Evolutionary conservation across 169 alveolate species (phyloP), one percentile per base, ranked within the genome.

Genomic region (Eimeria sp.): DNA sequence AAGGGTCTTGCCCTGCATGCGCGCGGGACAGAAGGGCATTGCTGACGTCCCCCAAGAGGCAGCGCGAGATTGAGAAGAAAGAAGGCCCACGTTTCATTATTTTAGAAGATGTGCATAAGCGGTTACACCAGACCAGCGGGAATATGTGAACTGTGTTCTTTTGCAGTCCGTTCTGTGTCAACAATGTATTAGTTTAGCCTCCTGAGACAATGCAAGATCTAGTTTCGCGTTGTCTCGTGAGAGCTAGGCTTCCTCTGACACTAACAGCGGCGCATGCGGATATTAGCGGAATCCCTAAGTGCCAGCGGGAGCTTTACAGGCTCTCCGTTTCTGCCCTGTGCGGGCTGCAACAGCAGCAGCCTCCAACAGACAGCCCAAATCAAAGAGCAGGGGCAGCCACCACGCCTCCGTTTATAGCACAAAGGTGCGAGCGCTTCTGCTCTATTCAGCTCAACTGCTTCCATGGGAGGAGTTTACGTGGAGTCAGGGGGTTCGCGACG

Each of bases 401-500:
- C 54, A 54, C 18, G 52, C 27, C 13, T 71, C n/a, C 52, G 11
- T 6, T 71, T 33, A 18, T 14, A 33, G n/a, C 54, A 37, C 25
- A 2, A 33, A 33, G 13, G n/a, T 54, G 37, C 54, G 54, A 71
- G 25, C 8, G 18, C 10, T n/a, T 25, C 37, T 37, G 87, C 4
- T 18, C 25, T 46, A 46, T 46, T 46, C 66, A 27, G 58, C 6
- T 43, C 46, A 20, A 33, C 40, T 25, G 43, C 87, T 27, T 43
- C 20, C 25, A 49, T 11, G 40, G 58, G 76, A 20, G 56, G 77
- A 23, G 56, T 56, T 56, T 30, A 3, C 90, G 33, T 25, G 56
- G 74, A 54, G n/a, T 0, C 37, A 77, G 96, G 20, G 52, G 91
- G 54, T 95, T 95, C 56, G 95, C 97, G 2, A 95, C 91, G 74